Conservation (phyloP, 257 asterid species). For the Solanum boliviense region DNA sequence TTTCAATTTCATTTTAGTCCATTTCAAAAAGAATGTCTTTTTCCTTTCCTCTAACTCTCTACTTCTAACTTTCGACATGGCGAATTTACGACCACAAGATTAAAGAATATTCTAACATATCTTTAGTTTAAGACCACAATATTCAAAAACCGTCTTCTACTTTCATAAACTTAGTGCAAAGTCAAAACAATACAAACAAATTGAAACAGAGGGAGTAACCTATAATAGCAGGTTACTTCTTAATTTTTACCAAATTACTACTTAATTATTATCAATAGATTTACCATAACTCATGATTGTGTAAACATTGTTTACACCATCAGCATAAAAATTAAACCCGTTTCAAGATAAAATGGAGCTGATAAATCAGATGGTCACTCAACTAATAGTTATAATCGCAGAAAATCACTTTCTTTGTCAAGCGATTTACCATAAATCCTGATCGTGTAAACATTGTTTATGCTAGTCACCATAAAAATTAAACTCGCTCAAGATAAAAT, state of each 20-base stretch:
- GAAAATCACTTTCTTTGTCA: too few relatives aligned
- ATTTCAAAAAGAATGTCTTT: background rate
- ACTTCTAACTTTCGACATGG: background rate
- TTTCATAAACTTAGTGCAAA: background rate
- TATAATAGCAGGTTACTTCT: background rate
- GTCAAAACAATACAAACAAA: background rate
- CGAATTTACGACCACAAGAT: background rate
- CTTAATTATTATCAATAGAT: background rate
- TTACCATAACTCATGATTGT: background rate
- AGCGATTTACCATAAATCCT: too few relatives aligned
- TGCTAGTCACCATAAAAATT: too few relatives aligned
- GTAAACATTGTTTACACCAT: background rate
- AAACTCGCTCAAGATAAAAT: background rate
- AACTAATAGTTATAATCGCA: too few relatives aligned
- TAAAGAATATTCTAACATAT: background rate
- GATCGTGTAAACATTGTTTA: background rate
- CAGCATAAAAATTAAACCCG: too few relatives aligned
- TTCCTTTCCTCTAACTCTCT: background rate
- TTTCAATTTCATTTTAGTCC: background rate
- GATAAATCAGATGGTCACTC: too few relatives aligned
- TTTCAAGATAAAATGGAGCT: too few relatives aligned
- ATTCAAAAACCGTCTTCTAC: background rate
- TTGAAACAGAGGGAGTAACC: background rate
- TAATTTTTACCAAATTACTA: background rate
- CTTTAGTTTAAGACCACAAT: background rate